Conservation (phyloP, 805 yeast species). For the Dipodascus geniculatus region DNA sequence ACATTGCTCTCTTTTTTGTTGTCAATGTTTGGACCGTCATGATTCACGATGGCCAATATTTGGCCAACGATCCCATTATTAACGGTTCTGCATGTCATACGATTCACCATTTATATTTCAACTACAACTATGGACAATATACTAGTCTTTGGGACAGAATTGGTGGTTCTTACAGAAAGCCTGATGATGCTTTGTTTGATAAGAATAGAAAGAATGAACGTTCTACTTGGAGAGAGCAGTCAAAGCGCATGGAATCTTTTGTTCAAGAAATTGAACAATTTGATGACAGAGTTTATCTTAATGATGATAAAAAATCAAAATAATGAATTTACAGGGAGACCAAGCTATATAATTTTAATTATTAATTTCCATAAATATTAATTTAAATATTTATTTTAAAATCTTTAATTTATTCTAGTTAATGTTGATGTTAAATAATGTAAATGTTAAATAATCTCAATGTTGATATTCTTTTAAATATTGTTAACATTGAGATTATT, state of each 20-base stretch:
- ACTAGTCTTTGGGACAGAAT: slow-evolving; percentile 97
- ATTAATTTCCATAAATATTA: no score
- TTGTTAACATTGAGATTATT: no score
- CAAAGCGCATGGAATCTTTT: slow-evolving; percentile 63
- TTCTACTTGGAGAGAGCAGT: slow-evolving; percentile 59
- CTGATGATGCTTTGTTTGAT: slow-evolving; percentile 78
- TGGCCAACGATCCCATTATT: slow-evolving; percentile 85
- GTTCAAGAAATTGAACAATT: slow-evolving; percentile 73
- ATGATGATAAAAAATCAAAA: slow-evolving; percentile 4
- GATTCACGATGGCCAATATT: slow-evolving; percentile 96
- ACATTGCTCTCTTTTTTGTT: slow-evolving; percentile 71
- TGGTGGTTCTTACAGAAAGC: slow-evolving; percentile 86
- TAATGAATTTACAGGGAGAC: no score
- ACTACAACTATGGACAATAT: slow-evolving; percentile 96
- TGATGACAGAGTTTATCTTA: slow-evolving; percentile 57
- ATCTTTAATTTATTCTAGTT: no score
- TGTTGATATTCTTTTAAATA: no score
- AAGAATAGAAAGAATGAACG: slow-evolving; percentile 43
- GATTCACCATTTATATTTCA: slow-evolving; percentile 90
- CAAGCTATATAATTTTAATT: no score
- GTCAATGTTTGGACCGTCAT: slow-evolving; percentile 97
- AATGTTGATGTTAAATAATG: no score
- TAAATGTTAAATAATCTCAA: no score
- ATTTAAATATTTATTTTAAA: no score
- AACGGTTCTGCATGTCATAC: slow-evolving; percentile 99